Base-by-base conservation (phyloP, 208 protist genomes). In the Phytomonas sp. region DNA sequence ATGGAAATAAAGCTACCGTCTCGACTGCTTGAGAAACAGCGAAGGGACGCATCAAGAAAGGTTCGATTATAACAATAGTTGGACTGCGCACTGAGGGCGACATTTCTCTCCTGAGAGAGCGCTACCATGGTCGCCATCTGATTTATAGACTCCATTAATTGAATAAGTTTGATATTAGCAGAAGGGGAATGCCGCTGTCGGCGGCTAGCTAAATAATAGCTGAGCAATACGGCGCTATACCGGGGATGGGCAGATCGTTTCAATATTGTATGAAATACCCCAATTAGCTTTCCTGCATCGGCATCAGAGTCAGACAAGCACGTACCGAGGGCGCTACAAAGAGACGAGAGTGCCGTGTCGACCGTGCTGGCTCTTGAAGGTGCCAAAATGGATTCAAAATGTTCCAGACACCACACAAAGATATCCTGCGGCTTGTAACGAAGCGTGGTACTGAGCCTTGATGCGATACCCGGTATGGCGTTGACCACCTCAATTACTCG, bases 331-430 rank as follows among this genome's bases (percentile, higher is more conserved):
- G 49, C 26, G 33, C 19, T 23, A 45, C 30, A 60, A 29, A 69
- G 23, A 16, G 64, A 29, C 19, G 37, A 31, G 26, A 72, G 69
- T 29, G 68, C 59, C 8, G 32, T 30, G 16, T 71, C 26, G 4
- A 49, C 37, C 12, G 5, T 61, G 37, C 34, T 34, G 23, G 1
- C 33, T n/a, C 29, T 37, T 45, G 31, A 0, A 11, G 37, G 66
- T 34, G 40, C 31, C 12, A 73, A 10, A 31, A 52, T 56, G 26
- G 45, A 61, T 12, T 30, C 59, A 59, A 75, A 79, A 40, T 76
- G 81, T 26, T 74, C 74, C 11, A 84, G 29, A 66, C 83, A 88
- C 83, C 83, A 88, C 26, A 83, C 69, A 29, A 81, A 79, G n/a
- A 85, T 77, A 68, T 29, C 42, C 4, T 71, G 52, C 56, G 52